Percentiles rank a stretch among this genome's conserved stretches.
Conservation (phyloP, 1,284 basidiomycete genomes). For the Termitomyces sp. region DNA sequence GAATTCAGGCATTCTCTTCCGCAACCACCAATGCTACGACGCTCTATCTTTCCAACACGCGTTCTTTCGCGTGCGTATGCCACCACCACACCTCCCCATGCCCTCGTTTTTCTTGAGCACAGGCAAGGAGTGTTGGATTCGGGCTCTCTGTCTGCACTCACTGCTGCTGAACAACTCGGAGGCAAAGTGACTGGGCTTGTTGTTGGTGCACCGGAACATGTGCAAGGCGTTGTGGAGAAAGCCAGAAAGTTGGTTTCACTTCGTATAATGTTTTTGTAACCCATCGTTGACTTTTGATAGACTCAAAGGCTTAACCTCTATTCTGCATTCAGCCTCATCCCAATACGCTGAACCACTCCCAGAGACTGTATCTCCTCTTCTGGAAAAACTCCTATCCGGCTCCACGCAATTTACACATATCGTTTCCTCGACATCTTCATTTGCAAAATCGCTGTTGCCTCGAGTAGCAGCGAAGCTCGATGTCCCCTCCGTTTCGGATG, state of each 20-base stretch:
- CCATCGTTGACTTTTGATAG: conserved; percentile 24
- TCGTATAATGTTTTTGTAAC: conserved; percentile 6
- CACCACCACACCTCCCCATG: conserved; percentile 18
- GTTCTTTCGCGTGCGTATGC: conserved; percentile 19
- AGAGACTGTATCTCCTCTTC: conserved; percentile 47
- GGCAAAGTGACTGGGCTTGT: conserved; percentile 88
- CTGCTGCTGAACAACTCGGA: conserved; percentile 15
- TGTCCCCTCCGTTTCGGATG: conserved; percentile 86
- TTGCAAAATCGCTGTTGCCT: conserved; percentile 64
- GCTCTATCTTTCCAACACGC: conserved; percentile 13
- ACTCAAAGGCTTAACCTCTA: conserved; percentile 40
- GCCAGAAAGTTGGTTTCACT: conserved; percentile 2
- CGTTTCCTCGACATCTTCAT: conserved; percentile 63
- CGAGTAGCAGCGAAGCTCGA: conserved; percentile 88
- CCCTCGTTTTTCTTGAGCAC: conserved; percentile 20
- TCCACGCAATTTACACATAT: conserved; percentile 79
- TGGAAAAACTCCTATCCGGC: conserved; percentile 48
- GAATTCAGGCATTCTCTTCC: conserved; percentile 2
- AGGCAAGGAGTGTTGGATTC: conserved; percentile 19
- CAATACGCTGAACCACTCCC: conserved; percentile 48
- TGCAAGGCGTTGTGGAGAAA: conserved; percentile 66
- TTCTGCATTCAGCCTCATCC: conserved; percentile 47
- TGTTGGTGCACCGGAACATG: conserved; percentile 69
- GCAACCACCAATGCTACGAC: conserved; percentile 16
- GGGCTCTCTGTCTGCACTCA: conserved; percentile 19